Base-by-base conservation (phyloP, 2,329 filamentous ascomycete genomes). In the Kalmusia sp. region DNA sequence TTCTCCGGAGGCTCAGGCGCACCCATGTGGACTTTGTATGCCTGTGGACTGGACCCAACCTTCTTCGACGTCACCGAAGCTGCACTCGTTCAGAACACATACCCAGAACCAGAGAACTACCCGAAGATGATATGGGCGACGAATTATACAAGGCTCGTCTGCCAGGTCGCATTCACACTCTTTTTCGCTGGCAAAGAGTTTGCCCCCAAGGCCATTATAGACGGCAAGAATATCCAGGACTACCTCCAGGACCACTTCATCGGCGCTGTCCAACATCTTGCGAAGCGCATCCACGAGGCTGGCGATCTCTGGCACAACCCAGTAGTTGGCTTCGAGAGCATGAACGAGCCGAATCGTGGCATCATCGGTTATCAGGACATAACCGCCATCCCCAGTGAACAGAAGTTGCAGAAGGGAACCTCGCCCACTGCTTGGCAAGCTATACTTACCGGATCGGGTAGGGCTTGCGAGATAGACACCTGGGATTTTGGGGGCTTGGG, bases 81-180 rank as follows among this genome's bases (percentile, higher is more conserved):
- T 3, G 92, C 95, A 31, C 84, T 98, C 54, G 93, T 99, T 6
- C 95, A 99, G 48, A 99, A 98, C 68, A 96, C 91, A 2, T 97
- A 91, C 70, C 87, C 91, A 8, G 84, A 96, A 17, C 92, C 93
- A 7, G 87, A 87, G 22, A 83, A 88, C 1, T 99, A 93, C 62
- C 95, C 95, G 21, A 98, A 97, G 78, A 99, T 99, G 96, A 93
- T 98, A 52, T 99, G 95, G 95, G 92, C 93, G 14, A 98, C 96
- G 46, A 99, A 99, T 72, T 99, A 99, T 75, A 90, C 87, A 57
- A 86, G 95, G 21, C 81, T 98, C 44, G 93, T 89, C 2, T 90
- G 89, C 44, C 91, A 93, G 61, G 93, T 92, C 39, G 92, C 98
- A 63, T 98, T 97, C 72, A 96, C 93, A 0, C 78, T 98, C 46